Conservation (phyloP, 768 basidiomycete genomes). For the Rhizopogon sp. region DNA sequence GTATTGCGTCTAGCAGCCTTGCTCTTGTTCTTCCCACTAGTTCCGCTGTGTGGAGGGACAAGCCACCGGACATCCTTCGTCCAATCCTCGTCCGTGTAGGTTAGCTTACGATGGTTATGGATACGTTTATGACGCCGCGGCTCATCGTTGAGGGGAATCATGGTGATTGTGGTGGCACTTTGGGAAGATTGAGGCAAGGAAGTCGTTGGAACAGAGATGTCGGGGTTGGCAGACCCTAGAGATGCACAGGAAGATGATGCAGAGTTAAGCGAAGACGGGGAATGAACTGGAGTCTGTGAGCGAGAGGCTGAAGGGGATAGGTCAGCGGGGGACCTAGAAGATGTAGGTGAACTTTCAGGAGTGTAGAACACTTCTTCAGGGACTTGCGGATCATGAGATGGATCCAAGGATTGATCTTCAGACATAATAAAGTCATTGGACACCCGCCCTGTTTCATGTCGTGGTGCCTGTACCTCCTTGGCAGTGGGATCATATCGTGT, state of each 20-base stretch:
- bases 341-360: conserved; percentile 49
- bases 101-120: conserved; percentile 6
- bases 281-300: conserved; percentile 1
- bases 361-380: conserved; percentile 54
- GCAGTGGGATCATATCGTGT: not conserved
- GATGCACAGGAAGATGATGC: conserved; percentile 25
- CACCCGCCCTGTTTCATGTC: not conserved
- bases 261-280: conserved; percentile 5
- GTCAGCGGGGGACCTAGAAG: conserved; percentile 34
- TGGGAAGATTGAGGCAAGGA: conserved; percentile 24
- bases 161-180: conserved; percentile 10
- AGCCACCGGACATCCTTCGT: conserved; percentile 67
- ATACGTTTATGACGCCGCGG: conserved; percentile 9
- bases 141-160: conserved; percentile 10
- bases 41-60: conserved; percentile 24
- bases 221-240: conserved; percentile 18
- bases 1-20: conserved; percentile 17
- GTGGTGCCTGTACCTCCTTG: not conserved
- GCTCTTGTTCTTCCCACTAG: conserved; percentile 12
- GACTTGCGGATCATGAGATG: conserved; percentile 17
- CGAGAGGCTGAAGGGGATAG: conserved; percentile 19
- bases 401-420: not conserved
- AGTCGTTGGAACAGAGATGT: conserved; percentile 29
- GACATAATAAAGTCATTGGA: not conserved
- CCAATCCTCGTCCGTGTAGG: conserved; percentile 56